Conservation (phyloP, 495 filamentous ascomycete genomes). For the Aspergillus funiculosus region DNA sequence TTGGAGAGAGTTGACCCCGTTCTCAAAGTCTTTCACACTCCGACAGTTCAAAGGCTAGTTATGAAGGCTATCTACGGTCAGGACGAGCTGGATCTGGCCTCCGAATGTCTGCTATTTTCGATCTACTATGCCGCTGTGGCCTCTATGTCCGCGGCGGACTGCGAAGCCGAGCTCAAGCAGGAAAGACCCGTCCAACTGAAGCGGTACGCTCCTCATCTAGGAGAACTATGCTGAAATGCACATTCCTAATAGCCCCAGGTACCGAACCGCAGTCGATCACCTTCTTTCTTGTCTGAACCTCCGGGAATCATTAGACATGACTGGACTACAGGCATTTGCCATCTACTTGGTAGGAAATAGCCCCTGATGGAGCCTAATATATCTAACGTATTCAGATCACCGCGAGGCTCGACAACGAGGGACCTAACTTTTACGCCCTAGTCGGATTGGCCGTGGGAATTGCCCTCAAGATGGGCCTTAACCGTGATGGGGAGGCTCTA, state of each 20-base stretch:
- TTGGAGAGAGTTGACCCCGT: slow-evolving; percentile 25
- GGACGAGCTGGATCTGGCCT: slow-evolving; percentile 16
- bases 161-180: slow-evolving; percentile 16
- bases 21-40: slow-evolving; percentile 25
- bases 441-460: slow-evolving; percentile 61
- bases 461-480: slow-evolving; percentile 62
- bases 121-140: slow-evolving; percentile 67
- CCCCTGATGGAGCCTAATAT: neutral
- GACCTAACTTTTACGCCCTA: slow-evolving; percentile 48
- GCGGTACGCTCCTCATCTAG: slow-evolving; percentile 23
- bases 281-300: slow-evolving; percentile 60
- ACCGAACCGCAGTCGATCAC: slow-evolving; percentile 65
- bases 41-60: slow-evolving; percentile 19
- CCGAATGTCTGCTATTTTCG: slow-evolving; percentile 62
- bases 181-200: slow-evolving; percentile 34
- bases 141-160: slow-evolving; percentile 44
- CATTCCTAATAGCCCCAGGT: slow-evolving; percentile 25
- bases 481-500: slow-evolving; percentile 50
- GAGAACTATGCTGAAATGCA: neutral
- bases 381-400: slow-evolving; percentile 24
- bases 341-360: slow-evolving; percentile 48
- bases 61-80: slow-evolving; percentile 6
- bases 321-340: slow-evolving; percentile 64
- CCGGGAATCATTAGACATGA: slow-evolving; percentile 57
- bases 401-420: slow-evolving; percentile 49